phyloP scores from a whole-genome alignment of 345 rosid genomes.

The Populus deltoides region DNA sequence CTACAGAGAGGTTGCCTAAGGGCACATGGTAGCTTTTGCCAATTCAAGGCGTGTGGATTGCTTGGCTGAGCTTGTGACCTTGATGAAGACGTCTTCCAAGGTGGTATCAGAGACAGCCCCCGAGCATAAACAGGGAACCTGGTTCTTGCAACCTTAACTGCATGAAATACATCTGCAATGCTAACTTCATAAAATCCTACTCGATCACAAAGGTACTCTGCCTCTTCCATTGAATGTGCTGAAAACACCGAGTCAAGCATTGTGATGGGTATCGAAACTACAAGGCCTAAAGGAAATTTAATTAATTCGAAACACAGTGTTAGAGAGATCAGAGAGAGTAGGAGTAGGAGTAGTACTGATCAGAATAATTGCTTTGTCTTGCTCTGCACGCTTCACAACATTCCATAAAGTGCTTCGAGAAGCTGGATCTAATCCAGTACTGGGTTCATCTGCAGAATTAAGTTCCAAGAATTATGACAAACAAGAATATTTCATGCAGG shows the following conservation, averaged over 20 bases:
- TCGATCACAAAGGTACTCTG: constrained; percentile 82
- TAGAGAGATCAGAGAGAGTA: constrained; percentile 26
- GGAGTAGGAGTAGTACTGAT: too few species aligned
- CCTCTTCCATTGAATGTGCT: constrained; percentile 99
- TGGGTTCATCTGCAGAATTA: constrained; percentile 60
- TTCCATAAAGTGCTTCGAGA: too few species aligned
- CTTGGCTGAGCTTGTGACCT: constrained; percentile 49
- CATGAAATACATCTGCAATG: constrained; percentile 68
- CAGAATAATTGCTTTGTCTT: too few species aligned
- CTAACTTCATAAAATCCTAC: constrained; percentile 72
- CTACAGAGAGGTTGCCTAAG: too few species aligned
- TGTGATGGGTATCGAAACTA: background rate
- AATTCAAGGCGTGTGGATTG: background rate
- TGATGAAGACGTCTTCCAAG: constrained; percentile 93
- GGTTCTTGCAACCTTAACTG: constrained; percentile 73
- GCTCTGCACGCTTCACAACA: too few species aligned
- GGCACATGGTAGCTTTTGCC: too few species aligned
- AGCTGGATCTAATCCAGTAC: constrained; percentile 95
- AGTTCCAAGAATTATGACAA: constrained; percentile 1
- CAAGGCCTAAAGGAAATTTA: background rate
- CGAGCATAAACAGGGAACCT: constrained; percentile 74
- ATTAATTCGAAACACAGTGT: too few species aligned
- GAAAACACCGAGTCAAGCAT: constrained; percentile 21
- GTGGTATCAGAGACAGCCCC: constrained; percentile 87
- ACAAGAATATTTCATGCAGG: background rate